Evolutionary conservation across 176 grass and related monocot genomes (phyloP).

Genomic region (Tillandsia leiboldiana): DNA sequence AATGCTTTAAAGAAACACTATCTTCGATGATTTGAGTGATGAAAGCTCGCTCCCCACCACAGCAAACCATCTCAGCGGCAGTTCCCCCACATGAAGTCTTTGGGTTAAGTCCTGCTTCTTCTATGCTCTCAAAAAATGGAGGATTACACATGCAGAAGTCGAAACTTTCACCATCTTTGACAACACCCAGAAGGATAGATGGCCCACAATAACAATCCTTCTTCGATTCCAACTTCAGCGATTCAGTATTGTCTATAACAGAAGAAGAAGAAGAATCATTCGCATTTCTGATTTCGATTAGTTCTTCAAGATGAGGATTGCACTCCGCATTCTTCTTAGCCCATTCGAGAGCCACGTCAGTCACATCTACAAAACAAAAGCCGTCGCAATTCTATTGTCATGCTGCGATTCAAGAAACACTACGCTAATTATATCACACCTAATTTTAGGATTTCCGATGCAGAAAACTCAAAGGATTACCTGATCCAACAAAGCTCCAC

Average conservation of each 20-base stretch:
- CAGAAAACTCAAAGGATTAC: constrained; percentile 24
- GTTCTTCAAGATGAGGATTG: constrained; percentile 54
- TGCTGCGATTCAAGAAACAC: background rate
- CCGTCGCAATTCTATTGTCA: background rate
- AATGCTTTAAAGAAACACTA: constrained; percentile 61
- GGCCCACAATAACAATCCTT: constrained; percentile 4
- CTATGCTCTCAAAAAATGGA: constrained; percentile 86
- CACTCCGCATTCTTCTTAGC: constrained; percentile 80
- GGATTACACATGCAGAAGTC: constrained; percentile 99
- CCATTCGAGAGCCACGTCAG: constrained; percentile 80
- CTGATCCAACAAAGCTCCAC: constrained; percentile 84
- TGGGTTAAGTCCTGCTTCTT: constrained; percentile 76
- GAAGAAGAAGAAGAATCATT: constrained; percentile 14
- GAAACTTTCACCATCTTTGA: constrained; percentile 68
- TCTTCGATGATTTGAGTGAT: constrained; percentile 63
- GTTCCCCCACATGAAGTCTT: constrained; percentile 77
- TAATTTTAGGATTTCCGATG: background rate
- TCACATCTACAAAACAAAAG: constrained; percentile 59
- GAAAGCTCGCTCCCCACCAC: constrained; percentile 67
- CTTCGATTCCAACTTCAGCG: constrained; percentile 12
- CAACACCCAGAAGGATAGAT: constrained; percentile 54
- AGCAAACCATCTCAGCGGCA: constrained; percentile 61
- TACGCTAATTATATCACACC: background rate
- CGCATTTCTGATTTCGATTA: constrained; percentile 74
- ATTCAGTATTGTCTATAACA: constrained; percentile 9